Evolutionary conservation across 139 green algal genomes (phyloP), one percentile per base, ranked within the genome.

Genomic region (Microglena sp.): DNA sequence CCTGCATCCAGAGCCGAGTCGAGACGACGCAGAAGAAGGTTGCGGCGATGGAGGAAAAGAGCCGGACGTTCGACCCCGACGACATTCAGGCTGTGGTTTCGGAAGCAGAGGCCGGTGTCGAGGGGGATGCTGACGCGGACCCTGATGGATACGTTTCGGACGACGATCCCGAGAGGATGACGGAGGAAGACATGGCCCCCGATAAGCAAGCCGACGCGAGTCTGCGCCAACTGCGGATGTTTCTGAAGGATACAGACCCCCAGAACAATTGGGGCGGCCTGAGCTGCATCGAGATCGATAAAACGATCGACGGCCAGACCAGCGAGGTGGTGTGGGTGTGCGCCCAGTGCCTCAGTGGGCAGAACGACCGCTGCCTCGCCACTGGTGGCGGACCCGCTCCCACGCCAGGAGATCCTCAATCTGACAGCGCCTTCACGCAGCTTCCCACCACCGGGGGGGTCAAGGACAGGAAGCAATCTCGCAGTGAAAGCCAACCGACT

Each of bases 181-280:
- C n/a, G 2, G 3, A 22, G 4, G 4, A 28, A 3, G 4, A 6
- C 22, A 15, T 3, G 2, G 6, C 26, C 3, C 43, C 8, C 3
- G 4, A 26, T 5, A 15, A 2, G 11, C 62, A 68, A 45, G 15
- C 45, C 2, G 62, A 32, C 6, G 30, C 30, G 21, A 28, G 24
- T 3, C 45, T 60, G 26, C 62, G 62, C 5, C 45, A 68, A 45
- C 62, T 68, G 31, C 18, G 21, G 21, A 34, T 31, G 33, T 68
- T 60, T 31, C 62, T 68, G 1, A 5, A 50, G 15, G 35, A 59
- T 32, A 28, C n/a, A 22, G 62, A 68, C 62, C 29, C 45, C 15
- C n/a, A 5, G 6, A 34, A 44, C 62, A 28, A 24, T 4, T 68
- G 62, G 62, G 62, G 35, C 2, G 62, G 62, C 5, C 62, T 68